Evolutionary conservation across 2,329 filamentous ascomycete species (phyloP).

Genomic region (Penicillium rolfsii): DNA sequence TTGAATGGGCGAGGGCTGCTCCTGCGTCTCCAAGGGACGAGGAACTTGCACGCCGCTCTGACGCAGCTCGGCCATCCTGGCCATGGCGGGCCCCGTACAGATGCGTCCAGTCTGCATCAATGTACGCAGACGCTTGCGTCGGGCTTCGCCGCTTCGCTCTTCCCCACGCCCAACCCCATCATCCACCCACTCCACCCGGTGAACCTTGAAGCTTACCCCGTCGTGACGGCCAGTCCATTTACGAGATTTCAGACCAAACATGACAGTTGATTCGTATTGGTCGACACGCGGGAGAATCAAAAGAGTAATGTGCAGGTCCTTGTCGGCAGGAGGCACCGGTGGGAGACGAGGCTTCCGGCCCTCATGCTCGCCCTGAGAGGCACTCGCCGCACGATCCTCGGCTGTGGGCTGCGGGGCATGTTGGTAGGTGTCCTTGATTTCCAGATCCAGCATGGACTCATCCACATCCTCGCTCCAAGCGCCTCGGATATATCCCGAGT

Average conservation of each 20-base stretch:
- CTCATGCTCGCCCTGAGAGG: conserved; percentile 11
- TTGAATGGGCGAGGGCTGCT: conserved; percentile 35
- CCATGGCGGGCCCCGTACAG: conserved; percentile 44
- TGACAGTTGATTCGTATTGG: conserved; percentile 72
- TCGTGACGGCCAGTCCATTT: conserved; percentile 79
- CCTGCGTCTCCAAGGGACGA: conserved; percentile 32
- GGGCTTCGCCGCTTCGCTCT: conserved; percentile 51
- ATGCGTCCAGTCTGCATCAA: conserved; percentile 49
- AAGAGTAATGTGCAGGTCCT: conserved; percentile 85
- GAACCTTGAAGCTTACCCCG: conserved; percentile 85
- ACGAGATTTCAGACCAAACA: conserved; percentile 80
- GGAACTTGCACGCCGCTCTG: conserved; percentile 36
- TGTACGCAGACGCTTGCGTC: conserved; percentile 54
- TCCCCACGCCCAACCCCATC: conserved; percentile 60
- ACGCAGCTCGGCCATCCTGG: conserved; percentile 42
- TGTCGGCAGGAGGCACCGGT: conserved; percentile 61
- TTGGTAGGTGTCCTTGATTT: conserved; percentile 53
- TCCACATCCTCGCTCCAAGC: conserved; percentile 83
- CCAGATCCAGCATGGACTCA: conserved; percentile 63
- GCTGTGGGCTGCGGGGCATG: conserved; percentile 50
- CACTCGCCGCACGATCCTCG: conserved; percentile 24
- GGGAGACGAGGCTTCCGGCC: conserved; percentile 41
- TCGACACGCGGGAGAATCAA: conserved; percentile 79
- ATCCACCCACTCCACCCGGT: conserved; percentile 81
- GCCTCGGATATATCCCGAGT: conserved; percentile 88